Percentiles rank a stretch among this genome's conserved stretches.
These are phyloP conservation scores for Epichloe uncinata DNA, from an alignment of 2,329 filamentous ascomycete genomes.

Conservation along the genomic window DNA sequence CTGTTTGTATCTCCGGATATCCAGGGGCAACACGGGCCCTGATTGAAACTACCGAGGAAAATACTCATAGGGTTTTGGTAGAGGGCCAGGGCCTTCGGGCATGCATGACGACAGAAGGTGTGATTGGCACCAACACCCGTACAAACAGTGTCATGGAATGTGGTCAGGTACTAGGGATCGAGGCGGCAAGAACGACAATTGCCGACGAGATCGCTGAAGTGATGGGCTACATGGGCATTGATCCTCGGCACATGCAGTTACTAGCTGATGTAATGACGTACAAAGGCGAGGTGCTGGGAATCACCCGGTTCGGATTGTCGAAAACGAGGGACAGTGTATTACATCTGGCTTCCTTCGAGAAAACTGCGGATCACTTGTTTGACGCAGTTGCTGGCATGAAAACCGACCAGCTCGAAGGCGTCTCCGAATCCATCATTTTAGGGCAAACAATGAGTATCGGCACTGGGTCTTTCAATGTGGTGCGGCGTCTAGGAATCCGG, in stretches of 20 bases:
- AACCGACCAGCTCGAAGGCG: constrained; percentile 81
- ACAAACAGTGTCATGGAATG: constrained; percentile 90
- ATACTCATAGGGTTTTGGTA: constrained; percentile 64
- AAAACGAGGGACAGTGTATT: constrained; percentile 94
- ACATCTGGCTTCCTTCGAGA: constrained; percentile 92
- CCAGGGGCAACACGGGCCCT: constrained; percentile 75
- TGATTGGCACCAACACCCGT: constrained; percentile 60
- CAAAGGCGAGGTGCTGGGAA: constrained; percentile 92
- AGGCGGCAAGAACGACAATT: constrained; percentile 83
- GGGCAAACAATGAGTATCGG: constrained; percentile 87
- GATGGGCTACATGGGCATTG: constrained; percentile 91
- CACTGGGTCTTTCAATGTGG: constrained; percentile 84
- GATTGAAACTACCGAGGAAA: constrained; percentile 65
- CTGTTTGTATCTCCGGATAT: constrained; percentile 82
- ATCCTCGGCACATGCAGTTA: constrained; percentile 94
- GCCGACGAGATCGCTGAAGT: constrained; percentile 76
- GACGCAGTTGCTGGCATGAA: constrained; percentile 89
- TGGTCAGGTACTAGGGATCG: constrained; percentile 78
- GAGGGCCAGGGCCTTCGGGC: constrained; percentile 84
- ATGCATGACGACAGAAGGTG: constrained; percentile 89
- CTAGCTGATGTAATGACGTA: constrained; percentile 98
- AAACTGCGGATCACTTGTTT: constrained; percentile 94
- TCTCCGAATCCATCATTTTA: constrained; percentile 96
- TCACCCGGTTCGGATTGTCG: constrained; percentile 87
- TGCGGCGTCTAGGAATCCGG: constrained; percentile 58